Percentiles rank a stretch among this genome's conserved stretches.
These are phyloP conservation scores for Polychaeton citri DNA, from an alignment of 2,329 filamentous ascomycete genomes.

Conservation along the genomic window DNA sequence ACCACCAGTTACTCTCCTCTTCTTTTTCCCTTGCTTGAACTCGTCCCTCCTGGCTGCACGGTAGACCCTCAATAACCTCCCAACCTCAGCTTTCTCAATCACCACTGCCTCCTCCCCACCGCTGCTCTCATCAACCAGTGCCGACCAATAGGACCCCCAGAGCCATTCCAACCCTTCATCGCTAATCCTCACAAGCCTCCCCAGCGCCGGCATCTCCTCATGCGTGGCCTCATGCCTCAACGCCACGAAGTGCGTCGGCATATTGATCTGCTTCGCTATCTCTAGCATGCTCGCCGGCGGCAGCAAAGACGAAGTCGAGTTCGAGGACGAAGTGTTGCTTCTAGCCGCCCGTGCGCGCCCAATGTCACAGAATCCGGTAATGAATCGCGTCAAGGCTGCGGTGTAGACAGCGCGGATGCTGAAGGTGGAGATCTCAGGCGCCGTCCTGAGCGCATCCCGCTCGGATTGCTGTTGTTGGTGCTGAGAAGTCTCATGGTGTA, in stretches of 20 bases:
- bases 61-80: conserved; percentile 21
- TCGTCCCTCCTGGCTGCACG: conserved; percentile 19
- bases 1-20: conserved; percentile 5
- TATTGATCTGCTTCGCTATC: conserved; percentile 52
- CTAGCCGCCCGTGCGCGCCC: conserved; percentile 46
- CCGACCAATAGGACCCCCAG: conserved; percentile 75
- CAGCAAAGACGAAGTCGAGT: conserved; percentile 24
- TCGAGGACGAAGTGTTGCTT: conserved; percentile 19
- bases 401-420: conserved; percentile 57
- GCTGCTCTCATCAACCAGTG: conserved; percentile 21
- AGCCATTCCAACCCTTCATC: conserved; percentile 67
- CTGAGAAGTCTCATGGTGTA: conserved; percentile 51
- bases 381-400: conserved; percentile 55
- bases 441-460: conserved; percentile 59
- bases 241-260: conserved; percentile 74
- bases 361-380: conserved; percentile 66
- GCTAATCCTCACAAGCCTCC: conserved; percentile 57
- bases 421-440: conserved; percentile 39
- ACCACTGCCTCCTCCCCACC: conserved; percentile 11
- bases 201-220: conserved; percentile 67
- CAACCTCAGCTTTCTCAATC: conserved; percentile 13
- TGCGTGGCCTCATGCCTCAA: conserved; percentile 82
- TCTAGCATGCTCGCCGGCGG: conserved; percentile 54
- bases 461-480: conserved; percentile 56
- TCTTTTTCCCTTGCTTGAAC: conserved; percentile 15